Percentiles rank a stretch among this genome's conserved stretches.
phyloP scores from a whole-genome alignment of 345 rosid species.

The Toxicodendron radicans region DNA sequence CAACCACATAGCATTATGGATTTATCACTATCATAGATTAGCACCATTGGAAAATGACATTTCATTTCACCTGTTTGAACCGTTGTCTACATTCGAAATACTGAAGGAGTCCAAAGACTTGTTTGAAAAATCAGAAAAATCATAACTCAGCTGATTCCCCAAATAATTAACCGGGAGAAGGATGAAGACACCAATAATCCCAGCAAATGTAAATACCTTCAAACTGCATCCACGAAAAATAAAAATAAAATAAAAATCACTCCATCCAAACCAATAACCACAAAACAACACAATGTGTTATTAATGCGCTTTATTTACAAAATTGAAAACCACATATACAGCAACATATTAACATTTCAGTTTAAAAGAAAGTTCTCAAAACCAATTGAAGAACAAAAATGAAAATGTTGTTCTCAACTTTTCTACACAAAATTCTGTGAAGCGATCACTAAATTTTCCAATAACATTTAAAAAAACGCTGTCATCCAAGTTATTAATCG shows the following conservation, averaged over 20 bases:
- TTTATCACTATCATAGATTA: neutral
- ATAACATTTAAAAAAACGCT: too few relatives aligned
- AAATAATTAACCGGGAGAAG: constrained; percentile 83
- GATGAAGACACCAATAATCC: constrained; percentile 62
- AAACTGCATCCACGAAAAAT: constrained; percentile 45
- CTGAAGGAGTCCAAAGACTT: constrained; percentile 81
- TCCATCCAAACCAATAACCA: neutral
- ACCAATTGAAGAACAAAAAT: too few relatives aligned
- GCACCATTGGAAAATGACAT: constrained; percentile 6
- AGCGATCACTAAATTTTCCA: too few relatives aligned
- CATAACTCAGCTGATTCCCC: constrained; percentile 67
- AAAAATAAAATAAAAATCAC: neutral
- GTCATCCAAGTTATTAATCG: too few relatives aligned
- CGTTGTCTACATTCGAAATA: constrained; percentile 77
- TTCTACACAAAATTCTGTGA: too few relatives aligned
- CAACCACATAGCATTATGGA: neutral
- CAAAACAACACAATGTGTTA: too few relatives aligned
- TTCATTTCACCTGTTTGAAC: constrained; percentile 65
- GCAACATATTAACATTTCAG: too few relatives aligned
- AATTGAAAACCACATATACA: too few relatives aligned
- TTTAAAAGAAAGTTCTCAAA: too few relatives aligned
- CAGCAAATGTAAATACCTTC: constrained; percentile 64
- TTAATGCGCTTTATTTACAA: too few relatives aligned
- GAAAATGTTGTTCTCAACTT: too few relatives aligned
- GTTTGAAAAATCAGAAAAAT: constrained; percentile 54